Percentiles rank a stretch among this genome's conserved stretches.
These are phyloP conservation scores for Phylloporus scabripes DNA, from an alignment of 768 basidiomycete genomes.

Conservation along the genomic window DNA sequence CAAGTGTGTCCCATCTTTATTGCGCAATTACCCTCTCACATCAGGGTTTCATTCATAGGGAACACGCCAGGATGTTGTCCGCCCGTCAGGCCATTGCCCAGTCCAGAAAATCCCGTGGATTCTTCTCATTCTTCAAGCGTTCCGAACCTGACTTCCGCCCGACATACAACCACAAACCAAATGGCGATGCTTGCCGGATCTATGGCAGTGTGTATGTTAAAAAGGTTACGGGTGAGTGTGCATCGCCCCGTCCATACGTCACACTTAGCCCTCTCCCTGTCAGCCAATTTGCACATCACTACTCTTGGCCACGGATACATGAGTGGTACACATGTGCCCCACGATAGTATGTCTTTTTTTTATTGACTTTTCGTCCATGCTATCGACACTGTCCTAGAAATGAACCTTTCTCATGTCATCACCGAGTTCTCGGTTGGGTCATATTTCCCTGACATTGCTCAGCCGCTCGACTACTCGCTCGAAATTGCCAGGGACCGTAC, in stretches of 20 bases:
- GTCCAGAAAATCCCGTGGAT: slow-evolving; percentile 68
- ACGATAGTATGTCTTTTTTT: slow-evolving; percentile 53
- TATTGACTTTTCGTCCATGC: background rate
- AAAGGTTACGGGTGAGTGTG: slow-evolving; percentile 71
- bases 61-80: slow-evolving; percentile 61
- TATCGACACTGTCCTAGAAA: slow-evolving; percentile 45
- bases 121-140: slow-evolving; percentile 54
- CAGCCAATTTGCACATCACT: slow-evolving; percentile 90
- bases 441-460: slow-evolving; percentile 90
- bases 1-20: slow-evolving; percentile 37
- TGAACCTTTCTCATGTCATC: slow-evolving; percentile 97
- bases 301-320: slow-evolving; percentile 93
- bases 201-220: slow-evolving; percentile 80
- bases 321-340: slow-evolving; percentile 82
- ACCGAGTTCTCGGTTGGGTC: slow-evolving; percentile 97
- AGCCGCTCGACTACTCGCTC: slow-evolving; percentile 89
- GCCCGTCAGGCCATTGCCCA: slow-evolving; percentile 65
- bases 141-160: slow-evolving; percentile 52
- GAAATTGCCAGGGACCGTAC: slow-evolving; percentile 66
- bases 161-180: slow-evolving; percentile 62
- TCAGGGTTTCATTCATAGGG: slow-evolving; percentile 32
- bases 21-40: background rate
- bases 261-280: background rate
- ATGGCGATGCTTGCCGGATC: slow-evolving; percentile 79
- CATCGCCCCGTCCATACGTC: background rate